Conservation (phyloP, 2,329 filamentous ascomycete species). For the Cordyceps tenuipes region DNA sequence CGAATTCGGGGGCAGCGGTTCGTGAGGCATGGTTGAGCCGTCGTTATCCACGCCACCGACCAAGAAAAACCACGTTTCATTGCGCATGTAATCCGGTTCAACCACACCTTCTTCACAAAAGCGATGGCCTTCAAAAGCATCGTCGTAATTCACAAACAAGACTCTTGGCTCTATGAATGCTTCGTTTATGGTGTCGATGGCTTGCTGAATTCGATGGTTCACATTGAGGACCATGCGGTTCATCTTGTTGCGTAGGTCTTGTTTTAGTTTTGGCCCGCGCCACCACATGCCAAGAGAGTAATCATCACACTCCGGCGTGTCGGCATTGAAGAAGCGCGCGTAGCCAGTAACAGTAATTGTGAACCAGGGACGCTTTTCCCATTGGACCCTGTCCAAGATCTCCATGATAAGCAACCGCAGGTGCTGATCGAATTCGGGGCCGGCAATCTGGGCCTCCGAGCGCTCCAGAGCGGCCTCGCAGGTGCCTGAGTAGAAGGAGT, state of each 20-base stretch:
- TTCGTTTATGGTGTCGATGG: constrained; percentile 29
- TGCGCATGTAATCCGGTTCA: constrained; percentile 36
- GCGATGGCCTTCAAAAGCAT: constrained; percentile 35
- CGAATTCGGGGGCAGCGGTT: constrained; percentile 21
- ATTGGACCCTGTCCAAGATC: constrained; percentile 34
- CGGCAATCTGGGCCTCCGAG: constrained; percentile 25
- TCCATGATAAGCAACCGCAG: constrained; percentile 32
- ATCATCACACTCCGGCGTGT: constrained; percentile 34
- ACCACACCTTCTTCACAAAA: constrained; percentile 32
- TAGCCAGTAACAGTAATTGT: constrained; percentile 38
- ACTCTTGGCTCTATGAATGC: constrained; percentile 29
- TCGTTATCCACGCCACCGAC: constrained; percentile 36
- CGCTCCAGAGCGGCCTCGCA: constrained; percentile 32
- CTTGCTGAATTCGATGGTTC: constrained; percentile 31
- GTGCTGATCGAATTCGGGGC: constrained; percentile 30
- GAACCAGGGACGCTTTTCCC: constrained; percentile 37
- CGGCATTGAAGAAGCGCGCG: constrained; percentile 39
- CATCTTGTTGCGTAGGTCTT: constrained; percentile 30
- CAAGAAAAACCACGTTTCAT: constrained; percentile 41
- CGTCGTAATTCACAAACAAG: constrained; percentile 38
- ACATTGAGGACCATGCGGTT: constrained; percentile 36
- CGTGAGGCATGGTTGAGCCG: constrained; percentile 12
- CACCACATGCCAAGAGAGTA: constrained; percentile 39
- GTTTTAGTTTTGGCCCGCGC: constrained; percentile 33
- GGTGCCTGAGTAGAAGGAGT: constrained; percentile 38